A percentile compares a stretch with the other conserved stretches of the same genome.
These are phyloP conservation scores for Psilocybe subaeruginosa DNA, from an alignment of 768 basidiomycete species.

Conservation along the genomic window DNA sequence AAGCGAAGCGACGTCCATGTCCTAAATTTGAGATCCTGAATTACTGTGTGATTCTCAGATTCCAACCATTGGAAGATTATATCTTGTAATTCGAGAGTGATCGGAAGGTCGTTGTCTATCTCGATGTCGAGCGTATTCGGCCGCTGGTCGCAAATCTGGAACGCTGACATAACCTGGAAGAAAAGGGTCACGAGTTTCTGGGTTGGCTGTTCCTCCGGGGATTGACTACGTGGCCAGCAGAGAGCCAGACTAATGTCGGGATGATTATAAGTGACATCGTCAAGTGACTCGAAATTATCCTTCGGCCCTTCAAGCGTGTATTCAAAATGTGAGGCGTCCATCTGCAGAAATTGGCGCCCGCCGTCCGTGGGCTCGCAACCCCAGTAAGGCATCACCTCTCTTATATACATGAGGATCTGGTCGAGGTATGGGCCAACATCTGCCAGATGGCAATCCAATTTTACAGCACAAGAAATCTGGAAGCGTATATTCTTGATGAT, in stretches of 20 bases:
- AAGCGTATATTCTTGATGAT: conserved; percentile 17
- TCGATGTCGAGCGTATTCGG: neutral
- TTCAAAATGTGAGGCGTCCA: conserved; percentile 16
- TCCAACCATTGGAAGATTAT: neutral
- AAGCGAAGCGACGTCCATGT: neutral
- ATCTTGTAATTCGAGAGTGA: neutral
- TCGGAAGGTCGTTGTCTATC: neutral
- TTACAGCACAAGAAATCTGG: conserved; percentile 19
- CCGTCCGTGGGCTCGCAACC: conserved; percentile 12
- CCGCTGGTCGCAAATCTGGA: neutral
- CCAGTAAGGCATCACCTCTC: conserved; percentile 14
- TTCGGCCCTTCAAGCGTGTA: conserved; percentile 16
- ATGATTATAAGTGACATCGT: neutral
- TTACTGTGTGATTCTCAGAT: neutral
- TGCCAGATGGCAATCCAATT: conserved; percentile 13
- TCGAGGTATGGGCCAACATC: conserved; percentile 10
- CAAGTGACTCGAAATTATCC: neutral
- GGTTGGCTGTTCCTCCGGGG: neutral
- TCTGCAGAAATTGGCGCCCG: conserved; percentile 18
- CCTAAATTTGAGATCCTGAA: conserved; percentile 4
- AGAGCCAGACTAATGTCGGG: conserved; percentile 16
- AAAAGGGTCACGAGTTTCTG: neutral
- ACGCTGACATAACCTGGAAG: neutral
- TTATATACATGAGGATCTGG: conserved; percentile 14
- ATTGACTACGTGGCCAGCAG: conserved; percentile 9